Evolutionary conservation across 1,284 basidiomycete species (phyloP), one percentile per base, ranked within the genome.

Genomic region (Marasmius tenuissimus): DNA sequence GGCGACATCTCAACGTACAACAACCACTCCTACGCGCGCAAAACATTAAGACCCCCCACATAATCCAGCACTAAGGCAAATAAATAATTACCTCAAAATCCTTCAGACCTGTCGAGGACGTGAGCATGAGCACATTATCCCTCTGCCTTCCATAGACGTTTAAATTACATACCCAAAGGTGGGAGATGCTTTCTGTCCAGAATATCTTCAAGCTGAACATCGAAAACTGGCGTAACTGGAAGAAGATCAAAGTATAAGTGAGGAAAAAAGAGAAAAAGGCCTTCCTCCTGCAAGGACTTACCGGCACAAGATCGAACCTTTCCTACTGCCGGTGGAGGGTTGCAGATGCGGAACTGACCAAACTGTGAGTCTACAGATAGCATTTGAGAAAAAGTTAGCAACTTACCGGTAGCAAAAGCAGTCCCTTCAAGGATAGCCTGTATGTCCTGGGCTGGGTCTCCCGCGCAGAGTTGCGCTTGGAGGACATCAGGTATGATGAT

Each of bases 161-260:
- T 37, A 4, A 54, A 16, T 54, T 83, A 72, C 71, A 33, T 34
- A 76, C 85, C 88, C 9, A 91, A 81, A 3, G 89, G 89, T 0
- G 89, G 89, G 0, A 91, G 78, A 70, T 91, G 89, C 63, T 85
- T 86, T 63, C 87, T 81, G 57, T 87, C 80, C 59, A 91, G 78
- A 5, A 91, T 82, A 69, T 91, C 89, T 51, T 90, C 85, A 49
- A 91, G 80, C 34, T 79, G 78, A 65, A 91, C 81, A 61, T 84
- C 76, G 68, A 86, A 78, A 37, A 87, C 71, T 9, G 86, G 86
- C 0, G 84, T 86, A 35, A 86, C 83, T 83, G 65, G 18, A 52
- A 16, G 58, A 59, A 35, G 52, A 50, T 52, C 55, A 58, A 63
- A 57, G 55, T 38, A 39, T 57, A 37, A 18, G 18, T 49, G 52